A percentile compares a stretch with the other conserved stretches of the same genome.
These are phyloP conservation scores for Pichia phayaonensis DNA, from an alignment of 805 yeast genomes.

Conservation along the genomic window DNA sequence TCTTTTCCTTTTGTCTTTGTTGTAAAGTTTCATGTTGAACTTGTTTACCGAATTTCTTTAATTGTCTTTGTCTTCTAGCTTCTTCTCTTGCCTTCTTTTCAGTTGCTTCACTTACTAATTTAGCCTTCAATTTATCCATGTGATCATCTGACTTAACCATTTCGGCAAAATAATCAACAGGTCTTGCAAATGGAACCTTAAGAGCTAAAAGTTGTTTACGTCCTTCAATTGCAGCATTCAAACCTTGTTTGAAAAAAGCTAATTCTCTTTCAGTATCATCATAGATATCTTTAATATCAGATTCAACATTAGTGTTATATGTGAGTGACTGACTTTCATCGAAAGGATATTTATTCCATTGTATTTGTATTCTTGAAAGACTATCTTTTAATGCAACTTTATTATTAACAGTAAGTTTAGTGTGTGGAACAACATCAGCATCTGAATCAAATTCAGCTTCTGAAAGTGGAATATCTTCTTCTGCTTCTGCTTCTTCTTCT, in stretches of 20 bases:
- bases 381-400: constrained; percentile 71
- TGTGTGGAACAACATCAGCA: constrained; percentile 89
- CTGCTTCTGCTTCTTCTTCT: constrained; percentile 58
- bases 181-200: constrained; percentile 85
- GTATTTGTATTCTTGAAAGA: constrained; percentile 57
- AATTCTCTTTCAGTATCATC: constrained; percentile 95
- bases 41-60: constrained; percentile 96
- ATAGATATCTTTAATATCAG: constrained; percentile 74
- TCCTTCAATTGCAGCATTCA: constrained; percentile 72
- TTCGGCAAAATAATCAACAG: constrained; percentile 94
- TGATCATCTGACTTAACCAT: constrained; percentile 98
- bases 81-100: constrained; percentile 88
- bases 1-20: constrained; percentile 88
- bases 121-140: constrained; percentile 86
- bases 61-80: constrained; percentile 86
- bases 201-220: constrained; percentile 57
- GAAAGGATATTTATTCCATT: constrained; percentile 61
- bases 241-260: constrained; percentile 90
- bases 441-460: constrained; percentile 92
- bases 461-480: constrained; percentile 78
- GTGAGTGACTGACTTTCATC: constrained; percentile 76
- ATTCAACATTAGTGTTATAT: constrained; percentile 51
- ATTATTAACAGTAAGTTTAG: constrained; percentile 84
- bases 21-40: constrained; percentile 91
- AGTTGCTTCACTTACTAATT: constrained; percentile 64